Percentiles rank a stretch among this genome's conserved stretches.
Conservation (phyloP, 1,139 yeast species). For the Scheffersomyces illinoinensis region DNA sequence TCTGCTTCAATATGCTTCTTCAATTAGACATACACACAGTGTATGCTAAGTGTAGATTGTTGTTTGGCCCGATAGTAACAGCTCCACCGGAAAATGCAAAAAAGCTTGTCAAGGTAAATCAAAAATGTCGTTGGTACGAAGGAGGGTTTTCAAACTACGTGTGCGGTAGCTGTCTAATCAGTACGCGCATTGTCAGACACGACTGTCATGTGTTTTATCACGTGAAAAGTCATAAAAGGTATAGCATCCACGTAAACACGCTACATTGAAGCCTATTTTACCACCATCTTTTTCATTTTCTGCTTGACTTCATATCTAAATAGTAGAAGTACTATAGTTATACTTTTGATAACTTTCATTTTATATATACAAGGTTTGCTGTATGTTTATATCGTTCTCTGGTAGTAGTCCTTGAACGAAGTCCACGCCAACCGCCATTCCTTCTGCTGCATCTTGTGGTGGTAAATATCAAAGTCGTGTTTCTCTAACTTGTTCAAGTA, state of each 20-base stretch:
- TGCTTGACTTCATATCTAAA: not conserved
- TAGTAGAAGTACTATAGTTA: not conserved
- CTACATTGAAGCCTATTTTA: too few species aligned
- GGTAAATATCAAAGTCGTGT: conserved; percentile 62
- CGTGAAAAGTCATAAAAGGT: not conserved
- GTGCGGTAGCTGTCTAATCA: not conserved
- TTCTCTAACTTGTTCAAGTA: conserved; percentile 63
- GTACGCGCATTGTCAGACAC: not conserved
- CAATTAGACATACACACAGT: not conserved
- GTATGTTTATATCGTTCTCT: conserved; percentile 31
- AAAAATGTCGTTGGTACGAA: too few species aligned
- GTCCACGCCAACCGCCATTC: conserved; percentile 79
- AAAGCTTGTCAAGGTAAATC: not conserved
- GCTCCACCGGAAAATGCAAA: not conserved
- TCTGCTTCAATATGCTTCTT: not conserved
- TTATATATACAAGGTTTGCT: not conserved
- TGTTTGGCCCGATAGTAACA: not conserved
- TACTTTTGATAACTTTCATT: not conserved
- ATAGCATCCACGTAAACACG: not conserved
- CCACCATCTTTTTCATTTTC: not conserved
- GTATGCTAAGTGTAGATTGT: not conserved
- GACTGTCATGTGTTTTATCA: not conserved
- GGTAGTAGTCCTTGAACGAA: conserved; percentile 55
- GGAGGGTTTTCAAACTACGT: not conserved
- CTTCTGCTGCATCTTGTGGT: conserved; percentile 47